Conservation (phyloP, 208 protist genomes). For the Leptomonas pyrrhocoris region DNA sequence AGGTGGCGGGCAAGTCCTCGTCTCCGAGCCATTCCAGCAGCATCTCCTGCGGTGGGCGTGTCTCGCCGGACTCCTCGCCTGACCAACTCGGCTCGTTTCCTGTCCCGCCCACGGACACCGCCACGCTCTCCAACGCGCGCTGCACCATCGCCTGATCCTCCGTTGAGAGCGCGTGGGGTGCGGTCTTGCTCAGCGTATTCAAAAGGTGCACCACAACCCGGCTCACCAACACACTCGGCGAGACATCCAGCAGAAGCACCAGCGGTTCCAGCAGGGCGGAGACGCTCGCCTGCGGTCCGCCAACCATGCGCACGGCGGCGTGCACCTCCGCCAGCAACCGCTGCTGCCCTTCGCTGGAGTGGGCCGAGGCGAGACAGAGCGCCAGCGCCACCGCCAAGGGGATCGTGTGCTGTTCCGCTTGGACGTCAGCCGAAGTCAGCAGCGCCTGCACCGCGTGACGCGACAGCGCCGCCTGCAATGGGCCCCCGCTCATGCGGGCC, state of each 20-base stretch:
- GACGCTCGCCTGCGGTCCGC: neutral
- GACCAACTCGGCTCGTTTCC: neutral
- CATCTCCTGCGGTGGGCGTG: conserved; percentile 49
- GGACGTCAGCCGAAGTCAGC: conserved; percentile 39
- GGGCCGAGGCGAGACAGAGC: conserved; percentile 10
- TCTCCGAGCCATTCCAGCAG: conserved; percentile 73
- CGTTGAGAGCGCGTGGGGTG: neutral
- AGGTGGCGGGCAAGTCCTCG: conserved; percentile 29
- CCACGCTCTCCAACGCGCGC: conserved; percentile 23
- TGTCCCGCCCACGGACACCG: neutral
- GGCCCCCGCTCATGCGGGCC: conserved; percentile 24
- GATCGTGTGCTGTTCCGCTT: conserved; percentile 35
- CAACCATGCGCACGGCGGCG: neutral
- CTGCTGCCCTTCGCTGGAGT: conserved; percentile 2
- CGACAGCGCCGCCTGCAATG: conserved; percentile 28
- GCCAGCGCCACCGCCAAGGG: conserved; percentile 18
- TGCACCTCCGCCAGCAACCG: conserved; percentile 10
- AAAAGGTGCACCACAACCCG: conserved; percentile 34
- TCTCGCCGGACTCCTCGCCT: conserved; percentile 31
- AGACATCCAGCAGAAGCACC: conserved; percentile 76
- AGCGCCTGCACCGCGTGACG: conserved; percentile 21
- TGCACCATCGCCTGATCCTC: conserved; percentile 58
- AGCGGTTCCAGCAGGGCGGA: conserved; percentile 54
- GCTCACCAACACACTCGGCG: conserved; percentile 41
- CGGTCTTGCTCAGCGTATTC: neutral